Evolutionary conservation across 306 rosid species (phyloP).

Genomic region (Cucurbita maxima): DNA sequence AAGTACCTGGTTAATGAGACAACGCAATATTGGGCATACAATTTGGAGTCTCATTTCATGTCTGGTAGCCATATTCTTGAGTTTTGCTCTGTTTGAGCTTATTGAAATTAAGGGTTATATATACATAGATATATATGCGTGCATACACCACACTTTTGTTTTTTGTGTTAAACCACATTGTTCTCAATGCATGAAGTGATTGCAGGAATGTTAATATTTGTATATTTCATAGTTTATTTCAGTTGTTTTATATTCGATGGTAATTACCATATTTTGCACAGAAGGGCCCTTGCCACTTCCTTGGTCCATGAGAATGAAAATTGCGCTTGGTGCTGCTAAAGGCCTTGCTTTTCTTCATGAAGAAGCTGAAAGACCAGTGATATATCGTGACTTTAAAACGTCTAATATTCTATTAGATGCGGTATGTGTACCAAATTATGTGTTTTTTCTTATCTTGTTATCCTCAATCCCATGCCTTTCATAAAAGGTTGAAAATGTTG

Average conservation of each 20-base stretch:
- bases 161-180: background rate
- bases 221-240: background rate
- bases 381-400: slow-evolving; percentile 94
- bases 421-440: slow-evolving; percentile 30
- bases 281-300: slow-evolving; percentile 98
- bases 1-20: background rate
- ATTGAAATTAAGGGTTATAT: background rate
- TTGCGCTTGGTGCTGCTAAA: slow-evolving; percentile 92
- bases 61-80: background rate
- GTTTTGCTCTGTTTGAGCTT: background rate
- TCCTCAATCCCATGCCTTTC: slow-evolving; percentile 6
- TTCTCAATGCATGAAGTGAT: background rate
- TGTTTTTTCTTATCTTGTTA: background rate
- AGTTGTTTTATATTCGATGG: slow-evolving; percentile 17
- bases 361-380: slow-evolving; percentile 69
- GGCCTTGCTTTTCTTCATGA: slow-evolving; percentile 95
- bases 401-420: slow-evolving; percentile 88
- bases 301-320: slow-evolving; percentile 91
- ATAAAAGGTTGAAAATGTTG: slow-evolving; percentile 3
- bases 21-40: background rate
- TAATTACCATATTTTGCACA: slow-evolving; percentile 30
- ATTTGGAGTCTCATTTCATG: background rate
- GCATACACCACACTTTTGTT: too few species aligned
- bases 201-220: background rate
- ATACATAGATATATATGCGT: background rate